Conservation (phyloP, 1,139 yeast species). For the Sugiyamaella neomexicana region DNA sequence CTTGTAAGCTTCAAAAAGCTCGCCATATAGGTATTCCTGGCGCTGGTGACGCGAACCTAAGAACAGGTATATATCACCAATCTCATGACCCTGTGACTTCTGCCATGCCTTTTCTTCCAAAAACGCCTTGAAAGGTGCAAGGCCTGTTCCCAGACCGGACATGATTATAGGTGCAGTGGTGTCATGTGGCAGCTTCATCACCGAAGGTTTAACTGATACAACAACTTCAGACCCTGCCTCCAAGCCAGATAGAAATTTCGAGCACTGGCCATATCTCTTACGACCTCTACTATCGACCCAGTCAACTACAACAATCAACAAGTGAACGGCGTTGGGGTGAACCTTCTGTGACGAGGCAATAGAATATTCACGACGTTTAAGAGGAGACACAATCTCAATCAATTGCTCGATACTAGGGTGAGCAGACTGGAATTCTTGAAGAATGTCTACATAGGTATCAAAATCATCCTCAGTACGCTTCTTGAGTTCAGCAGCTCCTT, state of each 20-base stretch:
- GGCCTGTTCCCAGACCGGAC: slow-evolving; percentile 98
- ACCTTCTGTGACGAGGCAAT: slow-evolving; percentile 94
- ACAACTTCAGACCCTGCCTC: slow-evolving; percentile 80
- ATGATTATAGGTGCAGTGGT: slow-evolving; percentile 88
- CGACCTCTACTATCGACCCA: slow-evolving; percentile 91
- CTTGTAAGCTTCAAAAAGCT: slow-evolving; percentile 93
- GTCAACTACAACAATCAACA: slow-evolving; percentile 92
- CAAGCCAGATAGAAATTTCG: slow-evolving; percentile 82
- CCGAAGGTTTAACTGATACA: slow-evolving; percentile 94
- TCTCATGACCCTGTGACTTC: slow-evolving; percentile 79
- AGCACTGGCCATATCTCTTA: slow-evolving; percentile 89
- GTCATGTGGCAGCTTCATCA: slow-evolving; percentile 90
- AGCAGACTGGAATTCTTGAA: slow-evolving; percentile 78
- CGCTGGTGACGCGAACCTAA: slow-evolving; percentile 95
- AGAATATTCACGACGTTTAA: slow-evolving; percentile 98
- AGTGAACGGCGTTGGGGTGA: slow-evolving; percentile 88
- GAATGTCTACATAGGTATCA: slow-evolving; percentile 76
- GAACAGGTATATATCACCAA: slow-evolving; percentile 86
- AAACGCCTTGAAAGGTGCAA: slow-evolving; percentile 98
- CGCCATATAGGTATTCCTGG: slow-evolving; percentile 95
- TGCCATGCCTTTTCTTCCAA: slow-evolving; percentile 96
- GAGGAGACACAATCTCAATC: slow-evolving; percentile 71
- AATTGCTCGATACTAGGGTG: slow-evolving; percentile 76
- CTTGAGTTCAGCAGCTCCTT: slow-evolving; percentile 85
- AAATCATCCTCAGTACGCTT: slow-evolving; percentile 82